A percentile compares a stretch with the other conserved stretches of the same genome.
phyloP scores from a whole-genome alignment of 2,329 filamentous ascomycete species.

The Juglanconis oblonga region DNA sequence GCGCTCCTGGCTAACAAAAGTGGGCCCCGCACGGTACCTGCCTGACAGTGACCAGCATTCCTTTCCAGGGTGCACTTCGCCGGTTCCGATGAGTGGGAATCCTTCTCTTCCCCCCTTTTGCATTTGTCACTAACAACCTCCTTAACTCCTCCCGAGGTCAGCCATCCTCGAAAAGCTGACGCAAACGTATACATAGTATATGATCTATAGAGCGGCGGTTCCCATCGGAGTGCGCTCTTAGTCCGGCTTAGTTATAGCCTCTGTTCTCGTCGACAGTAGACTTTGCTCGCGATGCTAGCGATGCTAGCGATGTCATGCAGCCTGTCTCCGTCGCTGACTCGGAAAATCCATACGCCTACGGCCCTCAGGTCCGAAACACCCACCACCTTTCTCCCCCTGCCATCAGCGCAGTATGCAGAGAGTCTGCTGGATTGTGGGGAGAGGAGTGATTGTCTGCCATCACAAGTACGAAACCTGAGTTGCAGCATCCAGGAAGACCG shows the following conservation, averaged over 20 bases:
- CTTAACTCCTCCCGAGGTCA: not conserved
- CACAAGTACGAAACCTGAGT: not conserved
- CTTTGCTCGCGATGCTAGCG: not conserved
- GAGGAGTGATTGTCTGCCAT: not conserved
- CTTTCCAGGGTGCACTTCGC: too few species aligned
- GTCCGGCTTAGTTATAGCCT: not conserved
- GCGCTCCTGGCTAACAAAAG: not conserved
- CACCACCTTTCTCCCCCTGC: not conserved
- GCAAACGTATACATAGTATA: not conserved
- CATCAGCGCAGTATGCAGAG: not conserved
- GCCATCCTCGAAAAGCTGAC: not conserved
- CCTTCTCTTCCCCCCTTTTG: not conserved
- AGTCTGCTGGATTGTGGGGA: not conserved
- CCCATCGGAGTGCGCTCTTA: too few species aligned
- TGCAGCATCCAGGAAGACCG: not conserved
- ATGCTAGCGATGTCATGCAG: constrained; percentile 2
- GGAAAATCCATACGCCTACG: not conserved
- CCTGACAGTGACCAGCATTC: not conserved
- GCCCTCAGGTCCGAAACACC: not conserved
- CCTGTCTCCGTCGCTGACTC: not conserved
- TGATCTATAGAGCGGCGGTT: not conserved
- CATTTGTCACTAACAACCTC: too few species aligned
- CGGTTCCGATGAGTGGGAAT: too few species aligned
- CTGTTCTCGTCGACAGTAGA: not conserved
- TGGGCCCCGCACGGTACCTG: not conserved